phyloP scores from a whole-genome alignment of 2,329 filamentous ascomycete species.

The Fusarium napiforme region DNA sequence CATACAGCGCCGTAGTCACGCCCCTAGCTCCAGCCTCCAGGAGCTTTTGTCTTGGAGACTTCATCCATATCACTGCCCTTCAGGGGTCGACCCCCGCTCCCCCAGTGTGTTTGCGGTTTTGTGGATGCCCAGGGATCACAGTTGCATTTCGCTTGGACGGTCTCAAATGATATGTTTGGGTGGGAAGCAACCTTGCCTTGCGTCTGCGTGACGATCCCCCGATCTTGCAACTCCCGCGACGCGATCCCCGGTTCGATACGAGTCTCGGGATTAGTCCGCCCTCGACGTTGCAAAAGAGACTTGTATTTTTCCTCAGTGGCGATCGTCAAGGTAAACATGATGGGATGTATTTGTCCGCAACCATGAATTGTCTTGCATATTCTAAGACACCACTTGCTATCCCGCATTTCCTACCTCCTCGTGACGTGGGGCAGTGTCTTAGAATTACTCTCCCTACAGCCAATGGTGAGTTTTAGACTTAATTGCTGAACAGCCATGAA shows the following conservation, averaged over 20 bases:
- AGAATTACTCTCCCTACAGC: not conserved
- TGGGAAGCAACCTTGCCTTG: constrained; percentile 33
- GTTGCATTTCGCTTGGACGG: constrained; percentile 34
- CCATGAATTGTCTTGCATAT: constrained; percentile 8
- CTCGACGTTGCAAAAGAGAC: constrained; percentile 15
- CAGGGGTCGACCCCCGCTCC: constrained; percentile 19
- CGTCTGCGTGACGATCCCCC: constrained; percentile 39
- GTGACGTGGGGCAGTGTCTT: constrained; percentile 3
- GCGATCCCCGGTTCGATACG: not conserved
- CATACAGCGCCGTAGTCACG: not conserved
- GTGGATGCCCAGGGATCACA: constrained; percentile 35
- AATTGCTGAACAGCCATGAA: not conserved
- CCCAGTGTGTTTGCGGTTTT: constrained; percentile 25
- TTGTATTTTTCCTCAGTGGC: constrained; percentile 19
- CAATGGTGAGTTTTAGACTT: not conserved
- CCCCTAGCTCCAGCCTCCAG: constrained; percentile 16
- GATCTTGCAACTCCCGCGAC: constrained; percentile 40
- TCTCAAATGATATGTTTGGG: constrained; percentile 25
- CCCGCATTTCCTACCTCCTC: constrained; percentile 4
- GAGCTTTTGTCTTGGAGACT: constrained; percentile 5
- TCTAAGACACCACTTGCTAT: constrained; percentile 6
- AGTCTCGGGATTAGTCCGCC: constrained; percentile 27
- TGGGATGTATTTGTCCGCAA: constrained; percentile 12
- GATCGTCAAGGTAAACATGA: constrained; percentile 26
- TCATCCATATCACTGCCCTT: not conserved